These are phyloP conservation scores for Penicillium herquei DNA, from an alignment of 495 filamentous ascomycete species.

Conservation along the genomic window DNA sequence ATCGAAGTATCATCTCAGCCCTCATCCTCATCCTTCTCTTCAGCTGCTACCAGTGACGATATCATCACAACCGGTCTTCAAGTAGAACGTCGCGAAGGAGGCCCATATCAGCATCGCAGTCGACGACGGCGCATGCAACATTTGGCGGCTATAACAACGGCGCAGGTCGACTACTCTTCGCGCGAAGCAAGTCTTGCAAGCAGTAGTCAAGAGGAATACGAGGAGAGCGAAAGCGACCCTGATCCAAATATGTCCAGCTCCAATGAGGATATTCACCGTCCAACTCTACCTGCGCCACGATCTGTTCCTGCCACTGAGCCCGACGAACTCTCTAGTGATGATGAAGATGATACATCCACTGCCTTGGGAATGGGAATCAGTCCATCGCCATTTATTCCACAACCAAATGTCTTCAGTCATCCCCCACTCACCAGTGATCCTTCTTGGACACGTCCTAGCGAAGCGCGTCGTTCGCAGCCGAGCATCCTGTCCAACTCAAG, in stretches of 20 bases:
- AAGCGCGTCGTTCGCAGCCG: conserved; percentile 39
- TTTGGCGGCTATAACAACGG: conserved; percentile 41
- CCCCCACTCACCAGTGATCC: conserved; percentile 62
- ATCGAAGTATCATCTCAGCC: conserved; percentile 92
- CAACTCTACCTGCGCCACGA: conserved; percentile 17
- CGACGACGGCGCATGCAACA: conserved; percentile 56
- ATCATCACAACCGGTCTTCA: conserved; percentile 83
- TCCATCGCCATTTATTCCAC: conserved; percentile 69
- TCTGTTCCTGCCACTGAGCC: conserved; percentile 27
- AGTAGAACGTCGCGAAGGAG: conserved; percentile 55
- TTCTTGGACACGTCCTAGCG: conserved; percentile 47
- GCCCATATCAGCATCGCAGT: conserved; percentile 39
- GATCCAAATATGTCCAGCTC: conserved; percentile 83
- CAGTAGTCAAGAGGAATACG: conserved; percentile 90
- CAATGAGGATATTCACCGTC: conserved; percentile 64
- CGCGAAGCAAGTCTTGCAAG: conserved; percentile 34
- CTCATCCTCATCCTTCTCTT: conserved; percentile 88
- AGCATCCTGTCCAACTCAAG: conserved; percentile 40
- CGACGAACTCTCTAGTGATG: conserved; percentile 52
- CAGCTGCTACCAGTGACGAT: conserved; percentile 70
- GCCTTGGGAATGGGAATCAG: conserved; percentile 66
- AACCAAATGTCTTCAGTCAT: conserved; percentile 88
- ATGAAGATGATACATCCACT: conserved; percentile 77
- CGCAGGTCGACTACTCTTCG: conserved; percentile 49
- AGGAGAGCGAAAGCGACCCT: conserved; percentile 81